Evolutionary conservation across 176 grass and related monocot species (phyloP).

Genomic region (Saccharum spontaneum): DNA sequence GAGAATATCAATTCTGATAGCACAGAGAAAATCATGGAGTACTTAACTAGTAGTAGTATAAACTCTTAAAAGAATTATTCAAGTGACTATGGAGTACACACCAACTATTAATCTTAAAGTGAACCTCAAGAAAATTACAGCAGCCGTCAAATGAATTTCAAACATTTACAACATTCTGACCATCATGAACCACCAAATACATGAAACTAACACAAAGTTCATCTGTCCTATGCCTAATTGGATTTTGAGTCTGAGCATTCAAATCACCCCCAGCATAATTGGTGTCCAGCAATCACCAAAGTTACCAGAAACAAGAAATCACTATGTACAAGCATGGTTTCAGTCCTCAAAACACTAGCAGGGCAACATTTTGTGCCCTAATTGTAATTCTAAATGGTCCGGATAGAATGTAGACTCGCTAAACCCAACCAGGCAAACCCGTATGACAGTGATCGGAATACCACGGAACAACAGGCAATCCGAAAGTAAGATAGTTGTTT

Average conservation of each 20-base stretch:
- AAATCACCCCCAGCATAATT: neutral
- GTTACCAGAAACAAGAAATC: slow-evolving; percentile 16
- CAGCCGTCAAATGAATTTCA: slow-evolving; percentile 3
- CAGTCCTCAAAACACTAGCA: neutral
- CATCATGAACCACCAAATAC: neutral
- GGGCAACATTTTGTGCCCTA: neutral
- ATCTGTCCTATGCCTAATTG: neutral
- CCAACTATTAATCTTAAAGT: slow-evolving; percentile 10
- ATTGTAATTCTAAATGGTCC: neutral
- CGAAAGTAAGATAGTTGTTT: neutral
- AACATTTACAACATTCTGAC: neutral
- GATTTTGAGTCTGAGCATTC: slow-evolving; percentile 11
- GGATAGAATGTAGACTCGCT: neutral
- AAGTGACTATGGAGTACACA: neutral
- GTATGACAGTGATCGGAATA: neutral
- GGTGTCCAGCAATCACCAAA: neutral
- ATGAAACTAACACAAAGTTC: slow-evolving; percentile 12
- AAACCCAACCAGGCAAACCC: neutral
- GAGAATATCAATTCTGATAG: neutral
- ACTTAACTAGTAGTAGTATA: slow-evolving; percentile 17
- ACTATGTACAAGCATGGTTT: neutral
- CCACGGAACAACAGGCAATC: slow-evolving; percentile 7
- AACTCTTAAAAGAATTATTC: neutral
- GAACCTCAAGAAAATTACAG: neutral
- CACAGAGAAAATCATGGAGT: neutral